Evolutionary conservation across 2,329 filamentous ascomycete genomes (phyloP).

Genomic region (Colletotrichum spaethianum): DNA sequence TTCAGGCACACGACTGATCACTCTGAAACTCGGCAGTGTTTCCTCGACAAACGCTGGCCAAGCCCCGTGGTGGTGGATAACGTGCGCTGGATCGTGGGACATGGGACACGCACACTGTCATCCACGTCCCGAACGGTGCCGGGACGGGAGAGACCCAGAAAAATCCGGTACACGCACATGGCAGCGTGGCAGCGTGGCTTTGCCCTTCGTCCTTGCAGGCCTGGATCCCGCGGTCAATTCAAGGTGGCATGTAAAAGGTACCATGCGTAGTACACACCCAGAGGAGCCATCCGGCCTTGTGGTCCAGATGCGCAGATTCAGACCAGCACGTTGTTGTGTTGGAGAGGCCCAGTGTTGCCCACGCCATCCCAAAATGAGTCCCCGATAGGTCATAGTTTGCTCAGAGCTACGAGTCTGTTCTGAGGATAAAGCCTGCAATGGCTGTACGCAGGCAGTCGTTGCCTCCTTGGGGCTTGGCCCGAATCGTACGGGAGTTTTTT

Average conservation of each 20-base stretch:
- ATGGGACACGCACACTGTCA: constrained; percentile 14
- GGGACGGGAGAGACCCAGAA: constrained; percentile 30
- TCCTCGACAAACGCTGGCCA: constrained; percentile 38
- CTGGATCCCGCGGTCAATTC: constrained; percentile 8
- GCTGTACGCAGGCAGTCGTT: background rate
- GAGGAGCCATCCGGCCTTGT: background rate
- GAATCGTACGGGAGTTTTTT: background rate
- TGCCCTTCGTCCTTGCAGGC: constrained; percentile 7
- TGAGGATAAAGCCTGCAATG: constrained; percentile 29
- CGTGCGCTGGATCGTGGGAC: background rate
- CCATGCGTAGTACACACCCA: background rate
- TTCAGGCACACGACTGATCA: constrained; percentile 39
- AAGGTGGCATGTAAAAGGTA: constrained; percentile 13
- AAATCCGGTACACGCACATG: constrained; percentile 32
- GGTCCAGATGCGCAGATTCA: constrained; percentile 10
- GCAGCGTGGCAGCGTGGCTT: constrained; percentile 19
- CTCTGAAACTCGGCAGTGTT: constrained; percentile 42
- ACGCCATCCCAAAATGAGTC: constrained; percentile 22
- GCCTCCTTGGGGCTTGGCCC: background rate
- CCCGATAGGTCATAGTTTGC: constrained; percentile 22
- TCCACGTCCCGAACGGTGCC: background rate
- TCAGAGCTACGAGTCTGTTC: constrained; percentile 2
- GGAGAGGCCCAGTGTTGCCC: background rate
- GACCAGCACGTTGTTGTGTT: background rate
- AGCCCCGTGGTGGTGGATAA: constrained; percentile 22